Percentiles rank a stretch among this genome's conserved stretches.
Conservation (phyloP, 169 alveolate genomes). For the Babesia divergens region DNA sequence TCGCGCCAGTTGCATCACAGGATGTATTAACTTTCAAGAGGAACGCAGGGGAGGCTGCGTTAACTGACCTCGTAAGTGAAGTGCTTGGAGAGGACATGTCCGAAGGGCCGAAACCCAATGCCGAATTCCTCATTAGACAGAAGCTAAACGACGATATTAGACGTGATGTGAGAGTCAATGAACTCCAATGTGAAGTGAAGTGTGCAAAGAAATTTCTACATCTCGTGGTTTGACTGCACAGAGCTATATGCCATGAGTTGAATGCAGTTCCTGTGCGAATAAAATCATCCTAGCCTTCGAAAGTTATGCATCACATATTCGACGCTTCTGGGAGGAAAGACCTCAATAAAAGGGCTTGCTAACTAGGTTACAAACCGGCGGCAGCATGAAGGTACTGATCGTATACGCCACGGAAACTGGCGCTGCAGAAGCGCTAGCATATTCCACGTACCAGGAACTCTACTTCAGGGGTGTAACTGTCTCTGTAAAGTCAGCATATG, state of each 20-base stretch:
- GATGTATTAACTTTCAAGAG: slow-evolving; percentile 47
- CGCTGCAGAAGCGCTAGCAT: slow-evolving; percentile 49
- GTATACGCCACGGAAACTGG: slow-evolving; percentile 64
- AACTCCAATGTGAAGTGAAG: slow-evolving; percentile 55
- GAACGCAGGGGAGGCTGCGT: slow-evolving; percentile 49
- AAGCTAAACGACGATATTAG: slow-evolving; percentile 42
- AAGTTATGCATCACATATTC: too few species aligned
- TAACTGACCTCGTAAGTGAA: slow-evolving; percentile 54
- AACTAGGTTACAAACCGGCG: background rate
- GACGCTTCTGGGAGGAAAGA: too few species aligned
- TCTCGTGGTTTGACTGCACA: slow-evolving; percentile 21
- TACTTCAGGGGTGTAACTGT: slow-evolving; percentile 18
- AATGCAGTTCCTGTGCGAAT: too few species aligned
- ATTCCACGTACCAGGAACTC: slow-evolving; percentile 29
- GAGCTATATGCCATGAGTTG: too few species aligned
- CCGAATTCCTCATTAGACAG: slow-evolving; percentile 34
- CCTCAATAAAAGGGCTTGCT: too few species aligned
- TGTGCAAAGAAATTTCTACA: slow-evolving; percentile 51
- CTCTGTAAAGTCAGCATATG: slow-evolving; percentile 5
- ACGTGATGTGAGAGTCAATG: slow-evolving; percentile 28
- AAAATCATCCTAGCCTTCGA: too few species aligned
- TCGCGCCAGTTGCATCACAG: slow-evolving; percentile 38
- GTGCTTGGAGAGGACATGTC: slow-evolving; percentile 52
- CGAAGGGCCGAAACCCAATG: slow-evolving; percentile 55
- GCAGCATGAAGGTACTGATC: slow-evolving; percentile 13